Base-by-base conservation (phyloP, 164 flowering plant genomes). In the Brasenia schreberi region DNA sequence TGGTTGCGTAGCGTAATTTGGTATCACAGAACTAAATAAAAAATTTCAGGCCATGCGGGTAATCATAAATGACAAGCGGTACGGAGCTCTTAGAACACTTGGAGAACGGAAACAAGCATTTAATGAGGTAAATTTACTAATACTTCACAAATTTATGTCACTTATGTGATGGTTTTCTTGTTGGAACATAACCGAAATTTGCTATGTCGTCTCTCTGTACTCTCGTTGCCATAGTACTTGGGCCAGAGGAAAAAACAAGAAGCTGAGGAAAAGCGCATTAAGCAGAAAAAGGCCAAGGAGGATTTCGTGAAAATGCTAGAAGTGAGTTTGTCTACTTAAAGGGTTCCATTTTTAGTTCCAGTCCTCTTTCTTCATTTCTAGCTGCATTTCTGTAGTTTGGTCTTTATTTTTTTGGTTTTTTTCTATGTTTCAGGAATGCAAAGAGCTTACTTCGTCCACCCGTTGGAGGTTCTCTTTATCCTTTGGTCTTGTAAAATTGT, bases 71-170 rank as follows among this genome's bases (percentile, higher is more conserved):
- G 99, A 95, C 82, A 87, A 84, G 74, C 80, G 97, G 77, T 95
- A 95, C 77, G 92, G 92, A 72, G 97, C 99, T 64, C 71, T 95
- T 65, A 90, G 80, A 79, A 87, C 99, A 43, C 92, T 88, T 62
- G 97, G 97, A 56, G 99, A 95, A 77, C 81, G 97, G 72, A 95
- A 95, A 82, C 97, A 92, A 78, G 96, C 99, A 19, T 95, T 95
- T 79, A 85, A 90, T 74, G 97, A 95, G 96, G 99, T 95, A 78
- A 43, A 27, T 49, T 49, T 9, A 1, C 16, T 49, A 33, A 33
- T 49, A 49, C 56, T 33, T 33, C 39, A 33, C 39, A 33, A 33
- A 1, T 33, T 33, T 33, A 33, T 33, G 39, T 33, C 53, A 49
- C 53, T 12, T 12, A 49, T 49, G 53, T 33, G 39, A 33, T 33